Conservation (phyloP, 805 yeast species). For the Saccharomycopsis javanensis region DNA sequence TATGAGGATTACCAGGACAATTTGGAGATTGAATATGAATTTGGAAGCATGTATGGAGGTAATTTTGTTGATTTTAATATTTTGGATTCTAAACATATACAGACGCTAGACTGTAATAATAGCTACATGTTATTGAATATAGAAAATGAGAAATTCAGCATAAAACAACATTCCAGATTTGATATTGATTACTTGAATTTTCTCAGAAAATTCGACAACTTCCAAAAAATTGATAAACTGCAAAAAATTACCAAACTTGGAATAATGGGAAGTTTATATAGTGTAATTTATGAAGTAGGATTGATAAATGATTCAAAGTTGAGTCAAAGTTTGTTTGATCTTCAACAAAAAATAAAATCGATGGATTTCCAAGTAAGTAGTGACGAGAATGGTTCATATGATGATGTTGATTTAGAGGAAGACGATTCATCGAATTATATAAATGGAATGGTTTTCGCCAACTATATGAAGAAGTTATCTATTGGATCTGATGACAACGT, state of each 20-base stretch:
- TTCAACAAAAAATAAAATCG: background rate
- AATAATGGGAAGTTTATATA: background rate
- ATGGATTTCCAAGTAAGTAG: background rate
- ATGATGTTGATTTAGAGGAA: background rate
- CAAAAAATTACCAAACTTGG: background rate
- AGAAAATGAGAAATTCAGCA: background rate
- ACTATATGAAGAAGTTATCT: background rate
- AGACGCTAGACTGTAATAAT: background rate
- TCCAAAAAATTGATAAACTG: background rate
- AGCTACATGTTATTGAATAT: background rate
- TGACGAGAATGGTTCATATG: too few species aligned
- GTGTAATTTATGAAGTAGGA: background rate
- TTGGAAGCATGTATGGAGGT: constrained; percentile 9
- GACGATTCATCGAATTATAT: background rate
- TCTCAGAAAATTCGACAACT: background rate
- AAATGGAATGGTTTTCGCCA: background rate
- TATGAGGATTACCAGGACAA: constrained; percentile 29
- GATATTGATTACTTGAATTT: background rate
- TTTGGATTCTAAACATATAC: background rate
- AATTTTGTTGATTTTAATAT: background rate
- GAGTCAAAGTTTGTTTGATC: background rate
- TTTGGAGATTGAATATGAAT: constrained; percentile 24
- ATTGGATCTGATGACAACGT: background rate
- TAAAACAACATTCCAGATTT: background rate
- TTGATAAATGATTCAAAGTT: background rate